Base-by-base conservation (phyloP, 2,329 filamentous ascomycete genomes). In the Talaromyces sp. region DNA sequence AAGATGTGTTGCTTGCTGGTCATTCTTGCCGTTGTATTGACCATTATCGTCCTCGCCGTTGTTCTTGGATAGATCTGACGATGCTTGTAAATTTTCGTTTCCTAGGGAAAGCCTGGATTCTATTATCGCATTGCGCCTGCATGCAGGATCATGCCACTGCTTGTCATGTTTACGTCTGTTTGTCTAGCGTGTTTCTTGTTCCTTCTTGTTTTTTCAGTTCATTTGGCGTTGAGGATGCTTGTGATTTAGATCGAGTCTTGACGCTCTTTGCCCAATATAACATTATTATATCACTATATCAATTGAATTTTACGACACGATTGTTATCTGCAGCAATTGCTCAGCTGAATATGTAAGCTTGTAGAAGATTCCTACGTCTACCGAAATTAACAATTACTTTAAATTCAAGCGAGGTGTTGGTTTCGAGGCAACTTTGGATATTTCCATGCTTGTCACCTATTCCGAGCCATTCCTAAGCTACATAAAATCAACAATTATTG, bases 1-100 rank as follows among this genome's bases (percentile, higher is more conserved):
- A 97, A 96, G 83, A 91, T 91, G 47, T 99, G 94, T 75, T 97
- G 93, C 74, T 79, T 99, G 73, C 78, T 99, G 70, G 78, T 99
- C 57, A 94, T 99, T 63, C 75, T 99, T 71, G 89, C 90, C 1
- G 86, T 99, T 55, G 95, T 99, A 63, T 76, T 98, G 70, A 89
- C 92, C 3, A 92, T 99, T 68, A 88, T 99, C 52, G 83, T 99
- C 63, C 79, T 99, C 68, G 96, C 95, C 14, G 90, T 94, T 58
- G 87, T 92, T 57, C 74, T 96, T 69, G 89, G 90, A 62, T 96
- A 61, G 57, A 59, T 44, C 5, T 23, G 6, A 2, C 33, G 40
- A n/a, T 9, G 40, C 7, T 18, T 14, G 16, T 27, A 23, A 27
- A 44, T 51, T 40, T 16, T 40, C n/a, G 36, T 40, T 40, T 40